Evolutionary conservation across 2,329 filamentous ascomycete genomes (phyloP).

Genomic region (Geosmithia putterillii): DNA sequence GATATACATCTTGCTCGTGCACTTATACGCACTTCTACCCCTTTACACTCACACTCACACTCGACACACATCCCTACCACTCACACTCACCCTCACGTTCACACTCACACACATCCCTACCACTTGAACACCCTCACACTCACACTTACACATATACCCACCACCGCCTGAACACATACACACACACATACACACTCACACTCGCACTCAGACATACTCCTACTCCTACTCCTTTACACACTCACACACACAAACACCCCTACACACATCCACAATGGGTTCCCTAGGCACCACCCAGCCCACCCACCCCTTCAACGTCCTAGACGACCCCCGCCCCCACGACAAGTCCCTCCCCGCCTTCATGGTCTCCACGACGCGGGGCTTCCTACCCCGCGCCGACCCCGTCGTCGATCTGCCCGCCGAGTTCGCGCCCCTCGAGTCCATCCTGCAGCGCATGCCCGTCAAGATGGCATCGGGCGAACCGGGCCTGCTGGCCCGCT

Average conservation of each 20-base stretch:
- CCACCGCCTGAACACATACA: too few relatives aligned
- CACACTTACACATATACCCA: background rate
- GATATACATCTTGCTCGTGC: background rate
- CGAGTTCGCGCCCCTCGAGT: conserved; percentile 62
- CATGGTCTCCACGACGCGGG: conserved; percentile 65
- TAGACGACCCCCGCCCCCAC: conserved; percentile 44
- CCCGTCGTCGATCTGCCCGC: conserved; percentile 52
- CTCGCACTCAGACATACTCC: background rate
- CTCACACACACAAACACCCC: background rate
- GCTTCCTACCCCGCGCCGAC: conserved; percentile 60
- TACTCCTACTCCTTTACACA: conserved; percentile 2
- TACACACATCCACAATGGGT: conserved; percentile 16
- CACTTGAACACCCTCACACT: background rate
- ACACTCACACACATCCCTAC: conserved; percentile 2
- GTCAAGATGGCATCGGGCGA: conserved; percentile 61
- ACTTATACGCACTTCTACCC: background rate
- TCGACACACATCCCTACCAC: too few relatives aligned
- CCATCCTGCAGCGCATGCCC: conserved; percentile 64
- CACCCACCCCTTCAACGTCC: conserved; percentile 35
- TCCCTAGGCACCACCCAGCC: conserved; percentile 14
- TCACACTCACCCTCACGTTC: background rate
- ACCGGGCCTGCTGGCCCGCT: conserved; percentile 65
- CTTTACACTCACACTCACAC: conserved; percentile 6
- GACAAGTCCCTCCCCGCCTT: conserved; percentile 56
- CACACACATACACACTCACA: background rate